Percentiles rank a stretch among this genome's conserved stretches.
These are phyloP conservation scores for Globisporangium paroecandrum DNA, from an alignment of 352 stramenopile genomes.

Conservation along the genomic window DNA sequence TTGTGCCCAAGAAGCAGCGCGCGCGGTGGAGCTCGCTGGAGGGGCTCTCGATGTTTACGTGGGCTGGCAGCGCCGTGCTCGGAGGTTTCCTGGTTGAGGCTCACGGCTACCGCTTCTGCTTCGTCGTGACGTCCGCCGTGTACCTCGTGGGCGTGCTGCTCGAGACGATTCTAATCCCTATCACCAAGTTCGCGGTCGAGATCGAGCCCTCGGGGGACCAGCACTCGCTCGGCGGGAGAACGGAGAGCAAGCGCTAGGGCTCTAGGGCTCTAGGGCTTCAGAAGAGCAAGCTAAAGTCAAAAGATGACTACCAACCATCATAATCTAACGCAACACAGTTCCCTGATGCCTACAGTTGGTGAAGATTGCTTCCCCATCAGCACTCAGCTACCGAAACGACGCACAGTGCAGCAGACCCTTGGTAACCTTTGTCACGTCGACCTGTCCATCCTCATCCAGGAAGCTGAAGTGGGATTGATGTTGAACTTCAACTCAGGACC, in stretches of 20 bases:
- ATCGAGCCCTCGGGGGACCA: conserved; percentile 2
- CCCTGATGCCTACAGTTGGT: no score
- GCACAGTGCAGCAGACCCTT: not conserved
- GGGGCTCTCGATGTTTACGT: conserved; percentile 57
- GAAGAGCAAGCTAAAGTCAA: no score
- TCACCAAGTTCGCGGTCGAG: conserved; percentile 39
- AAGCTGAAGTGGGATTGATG: not conserved
- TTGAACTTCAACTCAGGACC: not conserved
- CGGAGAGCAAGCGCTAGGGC: conserved; percentile 2
- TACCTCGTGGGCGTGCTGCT: conserved; percentile 43
- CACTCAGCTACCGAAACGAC: not conserved
- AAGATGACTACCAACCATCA: not conserved
- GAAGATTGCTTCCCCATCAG: not conserved
- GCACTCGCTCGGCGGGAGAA: conserved; percentile 2
- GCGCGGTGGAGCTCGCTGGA: conserved; percentile 73
- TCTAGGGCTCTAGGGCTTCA: no score
- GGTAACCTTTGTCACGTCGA: not conserved
- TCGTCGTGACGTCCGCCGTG: conserved; percentile 45
- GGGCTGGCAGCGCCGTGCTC: conserved; percentile 62
- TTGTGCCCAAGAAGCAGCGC: conserved; percentile 53
- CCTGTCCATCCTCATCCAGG: not conserved
- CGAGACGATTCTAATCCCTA: conserved; percentile 53
- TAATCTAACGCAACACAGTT: not conserved
- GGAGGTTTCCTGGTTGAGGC: conserved; percentile 54
- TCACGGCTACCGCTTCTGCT: conserved; percentile 65